Evolutionary conservation across 2,329 filamentous ascomycete genomes (phyloP).

Genomic region (Hypoxylon sp.): DNA sequence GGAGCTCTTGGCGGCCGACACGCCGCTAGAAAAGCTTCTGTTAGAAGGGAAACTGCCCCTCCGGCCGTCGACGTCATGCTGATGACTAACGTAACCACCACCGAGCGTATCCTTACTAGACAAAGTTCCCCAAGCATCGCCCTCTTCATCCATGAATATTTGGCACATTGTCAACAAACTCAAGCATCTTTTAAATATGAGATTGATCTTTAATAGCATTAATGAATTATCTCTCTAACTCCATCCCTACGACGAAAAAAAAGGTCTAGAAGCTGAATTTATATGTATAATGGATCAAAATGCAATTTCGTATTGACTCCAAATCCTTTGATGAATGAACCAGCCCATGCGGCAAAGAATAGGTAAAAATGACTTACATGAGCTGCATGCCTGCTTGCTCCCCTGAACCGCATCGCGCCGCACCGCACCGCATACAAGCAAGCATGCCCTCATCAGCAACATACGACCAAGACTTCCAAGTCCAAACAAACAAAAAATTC

Average conservation of each 20-base stretch:
- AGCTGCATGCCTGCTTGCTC: slow-evolving; percentile 16
- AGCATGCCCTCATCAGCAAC: slow-evolving; percentile 12
- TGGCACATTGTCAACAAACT: too few species aligned
- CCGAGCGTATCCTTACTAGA: too few species aligned
- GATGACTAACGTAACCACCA: neutral
- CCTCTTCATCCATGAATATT: too few species aligned
- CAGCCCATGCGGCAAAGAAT: slow-evolving; percentile 23
- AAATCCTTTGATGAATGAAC: slow-evolving; percentile 31
- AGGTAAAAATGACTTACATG: slow-evolving; percentile 24
- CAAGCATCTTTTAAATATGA: neutral
- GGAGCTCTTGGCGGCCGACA: slow-evolving; percentile 45
- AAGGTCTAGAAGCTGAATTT: slow-evolving; percentile 3
- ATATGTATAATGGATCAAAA: slow-evolving; percentile 26
- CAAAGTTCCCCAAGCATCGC: neutral
- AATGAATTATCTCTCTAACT: neutral
- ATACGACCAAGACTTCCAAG: slow-evolving; percentile 7
- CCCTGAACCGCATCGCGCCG: neutral
- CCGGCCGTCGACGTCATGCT: slow-evolving; percentile 36
- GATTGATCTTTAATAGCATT: neutral
- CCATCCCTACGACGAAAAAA: neutral
- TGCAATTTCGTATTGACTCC: slow-evolving; percentile 45
- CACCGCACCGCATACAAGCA: slow-evolving; percentile 16
- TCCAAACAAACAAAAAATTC: slow-evolving; percentile 23
- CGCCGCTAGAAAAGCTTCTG: slow-evolving; percentile 17
- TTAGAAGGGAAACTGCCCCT: slow-evolving; percentile 19